A percentile compares a stretch with the other conserved stretches of the same genome.
Conservation (phyloP, 2,329 filamentous ascomycete species). For the Neopestalotiopsis rosae region DNA sequence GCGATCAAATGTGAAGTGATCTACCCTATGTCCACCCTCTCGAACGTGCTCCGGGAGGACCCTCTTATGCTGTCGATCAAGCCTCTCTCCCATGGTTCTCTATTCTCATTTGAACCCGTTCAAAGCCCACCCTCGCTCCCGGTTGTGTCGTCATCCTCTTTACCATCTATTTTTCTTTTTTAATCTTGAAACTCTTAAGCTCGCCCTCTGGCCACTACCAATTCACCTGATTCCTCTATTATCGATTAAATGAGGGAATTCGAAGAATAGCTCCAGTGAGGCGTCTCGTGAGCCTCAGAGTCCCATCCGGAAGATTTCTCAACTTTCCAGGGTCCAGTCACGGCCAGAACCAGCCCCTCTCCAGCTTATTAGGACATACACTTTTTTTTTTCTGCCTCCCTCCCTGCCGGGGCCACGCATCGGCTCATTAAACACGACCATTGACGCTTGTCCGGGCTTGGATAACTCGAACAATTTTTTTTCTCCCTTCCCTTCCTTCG, state of each 20-base stretch:
- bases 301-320: constrained; percentile 15
- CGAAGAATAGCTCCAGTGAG: not conserved
- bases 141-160: constrained; percentile 9
- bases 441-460: constrained; percentile 8
- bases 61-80: constrained; percentile 13
- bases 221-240: not conserved
- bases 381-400: not conserved
- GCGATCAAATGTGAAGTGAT: constrained; percentile 15
- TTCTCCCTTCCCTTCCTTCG: not conserved
- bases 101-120: constrained; percentile 8
- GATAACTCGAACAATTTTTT: constrained; percentile 1
- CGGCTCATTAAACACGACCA: not conserved
- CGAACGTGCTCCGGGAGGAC: constrained; percentile 12
- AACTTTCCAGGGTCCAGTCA: constrained; percentile 13
- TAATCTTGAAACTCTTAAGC: not conserved
- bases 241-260: not conserved
- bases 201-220: not conserved
- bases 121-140: not conserved
- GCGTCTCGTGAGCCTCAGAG: constrained; percentile 10
- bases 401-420: not conserved
- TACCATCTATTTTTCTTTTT: not conserved
- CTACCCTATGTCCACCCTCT: constrained; percentile 16
- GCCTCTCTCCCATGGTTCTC: constrained; percentile 6
- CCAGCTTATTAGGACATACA: constrained; percentile 4
- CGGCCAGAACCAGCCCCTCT: constrained; percentile 9